Evolutionary conservation across 768 basidiomycete genomes (phyloP), one percentile per base, ranked within the genome.

Genomic region (Boletus reticuloceps): DNA sequence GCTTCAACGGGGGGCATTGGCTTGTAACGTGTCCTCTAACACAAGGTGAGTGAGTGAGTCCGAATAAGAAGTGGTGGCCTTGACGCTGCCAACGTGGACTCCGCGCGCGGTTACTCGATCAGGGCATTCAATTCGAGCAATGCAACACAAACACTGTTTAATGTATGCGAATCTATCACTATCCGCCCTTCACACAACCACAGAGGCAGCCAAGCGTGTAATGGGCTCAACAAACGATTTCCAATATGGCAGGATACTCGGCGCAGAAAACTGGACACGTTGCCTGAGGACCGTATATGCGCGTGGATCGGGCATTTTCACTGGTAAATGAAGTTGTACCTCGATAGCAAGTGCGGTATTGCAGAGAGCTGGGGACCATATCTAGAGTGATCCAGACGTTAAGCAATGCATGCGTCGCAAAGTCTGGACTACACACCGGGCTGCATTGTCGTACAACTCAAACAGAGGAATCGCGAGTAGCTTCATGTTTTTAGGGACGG

Each of bases 401-500:
- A 17, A 43, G 43, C 31, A 7, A 52, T 48, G 29, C 48, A 53
- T 61, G 55, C 38, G 46, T 25, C 11, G 2, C 43, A 29, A 41
- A 36, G 17, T 5, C 5, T 6, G 39, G 22, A 8, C 3, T 42
- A 68, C 76, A 47, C 69, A 88, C 79, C 95, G 79, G 0, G 96
- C 94, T 10, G 94, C 91, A 56, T 99, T 99, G 70, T 98, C 97
- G 68, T 98, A 99, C 14, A 98, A 77, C 73, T 99, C 97, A 66
- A 96, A 98, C 37, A 99, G 78, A 0, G 97, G 97, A 44, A 98
- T 93, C 17, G 95, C 96, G 40, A 96, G 84, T 9, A 99, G 83
- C 69, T 98, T 98, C 96, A 98, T 98, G 72, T 99, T 99, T 74
- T 91, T 92, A 0, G 97, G 97, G 5, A 99, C 95, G 1, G 94